Base-by-base conservation (phyloP, 2,329 filamentous ascomycete genomes). In the Mollisiaceae sp. region DNA sequence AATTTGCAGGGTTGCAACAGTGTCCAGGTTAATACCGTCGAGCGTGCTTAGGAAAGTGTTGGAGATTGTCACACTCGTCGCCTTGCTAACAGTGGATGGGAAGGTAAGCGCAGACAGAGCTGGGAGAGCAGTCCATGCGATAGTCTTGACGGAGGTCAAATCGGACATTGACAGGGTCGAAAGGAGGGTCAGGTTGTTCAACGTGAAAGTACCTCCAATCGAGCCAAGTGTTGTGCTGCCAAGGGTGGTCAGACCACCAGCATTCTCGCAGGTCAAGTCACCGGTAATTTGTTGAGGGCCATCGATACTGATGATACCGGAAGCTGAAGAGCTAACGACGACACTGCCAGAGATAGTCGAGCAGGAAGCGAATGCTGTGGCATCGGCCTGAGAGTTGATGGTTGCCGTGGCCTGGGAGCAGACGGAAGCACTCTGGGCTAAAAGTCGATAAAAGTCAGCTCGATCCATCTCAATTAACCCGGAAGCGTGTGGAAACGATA, bases 31-130 rank as follows among this genome's bases (percentile, higher is more conserved):
- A 78, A 99, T 91, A 76, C 93, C 93, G 71, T 89, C 84, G 66
- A 99, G 86, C 71, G 85, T 88, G 77, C 82, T 85, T 73, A 99
- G 86, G 79, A 89, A 88, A 59, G 95, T 99, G 83, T 99, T 95
- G 80, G 88, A 86, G 77, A 99, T 94, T 72, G 82, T 80, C 72
- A 99, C 86, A 69, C 81, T 85, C 70, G 81, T 81, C 66, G 91
- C 91, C 78, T 87, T 82, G 73, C 84, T 87, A 74, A 98, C 83
- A 75, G 83, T 82, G 15, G 80, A 75, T 64, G 79, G 80, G 81
- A 92, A 91, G 64, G 79, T 80, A 54, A 92, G 80, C 39, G 76
- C 74, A 74, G 86, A 82, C 45, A 92, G 82, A 70, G 82, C 72
- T 68, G 89, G 89, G 50, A 97, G 86, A 71, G 91, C 90, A 65